These are phyloP conservation scores for Elongisporangium undulatum DNA, from an alignment of 352 stramenopile species.

Conservation along the genomic window DNA sequence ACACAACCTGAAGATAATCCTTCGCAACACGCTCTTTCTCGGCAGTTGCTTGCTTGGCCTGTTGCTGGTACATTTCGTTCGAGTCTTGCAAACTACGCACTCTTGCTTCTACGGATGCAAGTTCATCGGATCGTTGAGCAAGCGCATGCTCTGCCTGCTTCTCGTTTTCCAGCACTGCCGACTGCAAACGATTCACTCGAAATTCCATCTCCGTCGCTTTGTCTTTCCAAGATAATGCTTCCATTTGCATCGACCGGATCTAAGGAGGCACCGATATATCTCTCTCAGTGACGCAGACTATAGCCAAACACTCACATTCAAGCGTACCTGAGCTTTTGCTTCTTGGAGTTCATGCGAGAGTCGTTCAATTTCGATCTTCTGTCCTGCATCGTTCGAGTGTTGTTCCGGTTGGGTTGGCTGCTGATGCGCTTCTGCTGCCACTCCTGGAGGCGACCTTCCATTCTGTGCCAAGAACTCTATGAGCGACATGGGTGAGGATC, in stretches of 20 bases:
- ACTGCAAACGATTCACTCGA: conserved; percentile 17
- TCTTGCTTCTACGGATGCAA: conserved; percentile 5
- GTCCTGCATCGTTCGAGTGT: neutral
- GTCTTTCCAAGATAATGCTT: conserved; percentile 16
- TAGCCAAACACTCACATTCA: neutral
- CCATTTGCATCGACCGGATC: conserved; percentile 9
- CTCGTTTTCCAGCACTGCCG: conserved; percentile 18
- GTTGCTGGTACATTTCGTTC: conserved; percentile 29
- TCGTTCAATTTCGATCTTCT: neutral
- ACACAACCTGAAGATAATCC: conserved; percentile 46
- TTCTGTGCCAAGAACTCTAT: conserved; percentile 6
- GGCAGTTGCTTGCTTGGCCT: conserved; percentile 19
- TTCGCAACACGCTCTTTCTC: conserved; percentile 44
- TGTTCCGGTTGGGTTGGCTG: neutral
- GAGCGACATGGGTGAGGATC: conserved; percentile 5
- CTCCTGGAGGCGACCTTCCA: neutral
- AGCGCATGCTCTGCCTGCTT: conserved; percentile 12
- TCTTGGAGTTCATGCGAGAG: neutral
- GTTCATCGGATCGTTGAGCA: neutral
- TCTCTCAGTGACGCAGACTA: neutral
- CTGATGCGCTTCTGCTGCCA: neutral
- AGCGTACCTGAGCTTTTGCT: neutral
- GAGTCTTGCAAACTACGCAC: conserved; percentile 21
- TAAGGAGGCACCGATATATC: neutral
- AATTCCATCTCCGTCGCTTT: conserved; percentile 12